Evolutionary conservation across 768 basidiomycete species (phyloP).

Genomic region (Psilocybe sp.): DNA sequence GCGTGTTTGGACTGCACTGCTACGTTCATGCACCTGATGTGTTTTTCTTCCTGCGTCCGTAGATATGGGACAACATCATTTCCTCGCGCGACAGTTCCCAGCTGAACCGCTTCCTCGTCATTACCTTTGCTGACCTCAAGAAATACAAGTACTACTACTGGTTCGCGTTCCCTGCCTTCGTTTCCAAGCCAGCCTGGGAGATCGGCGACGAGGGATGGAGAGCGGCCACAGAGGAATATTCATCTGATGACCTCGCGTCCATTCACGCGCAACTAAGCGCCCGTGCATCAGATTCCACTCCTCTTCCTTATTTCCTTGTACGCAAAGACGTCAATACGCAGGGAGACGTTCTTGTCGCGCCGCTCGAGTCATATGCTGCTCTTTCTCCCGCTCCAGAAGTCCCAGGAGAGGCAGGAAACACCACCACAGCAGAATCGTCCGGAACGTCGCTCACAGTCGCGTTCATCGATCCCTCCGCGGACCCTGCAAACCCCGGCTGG

Average conservation of each 20-base stretch:
- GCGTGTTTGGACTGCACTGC: slow-evolving; percentile 2
- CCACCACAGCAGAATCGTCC: not conserved
- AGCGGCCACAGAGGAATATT: slow-evolving; percentile 42
- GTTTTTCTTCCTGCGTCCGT: not conserved
- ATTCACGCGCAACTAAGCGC: slow-evolving; percentile 50
- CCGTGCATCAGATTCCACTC: slow-evolving; percentile 17
- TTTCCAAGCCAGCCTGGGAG: slow-evolving; percentile 89
- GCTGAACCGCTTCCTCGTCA: slow-evolving; percentile 79
- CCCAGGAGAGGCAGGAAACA: no score
- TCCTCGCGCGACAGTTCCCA: slow-evolving; percentile 48
- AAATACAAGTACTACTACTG: slow-evolving; percentile 98
- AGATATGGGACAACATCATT: slow-evolving; percentile 72
- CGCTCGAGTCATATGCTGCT: slow-evolving; percentile 51
- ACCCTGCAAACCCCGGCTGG: slow-evolving; percentile 79
- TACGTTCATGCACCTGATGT: not conserved
- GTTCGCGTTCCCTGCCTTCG: slow-evolving; percentile 95
- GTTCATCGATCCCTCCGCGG: slow-evolving; percentile 85
- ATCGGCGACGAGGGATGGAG: slow-evolving; percentile 62
- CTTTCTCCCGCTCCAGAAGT: slow-evolving; percentile 53
- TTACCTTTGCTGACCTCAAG: slow-evolving; percentile 96
- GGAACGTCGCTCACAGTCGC: slow-evolving; percentile 39
- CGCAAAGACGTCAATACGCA: slow-evolving; percentile 25
- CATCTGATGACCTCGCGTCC: slow-evolving; percentile 43
- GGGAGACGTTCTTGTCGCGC: slow-evolving; percentile 39
- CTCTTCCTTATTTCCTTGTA: slow-evolving; percentile 63